Percentiles rank a stretch among this genome's conserved stretches.
Conservation (phyloP, 768 basidiomycete genomes). For the Tulasnella sp. region DNA sequence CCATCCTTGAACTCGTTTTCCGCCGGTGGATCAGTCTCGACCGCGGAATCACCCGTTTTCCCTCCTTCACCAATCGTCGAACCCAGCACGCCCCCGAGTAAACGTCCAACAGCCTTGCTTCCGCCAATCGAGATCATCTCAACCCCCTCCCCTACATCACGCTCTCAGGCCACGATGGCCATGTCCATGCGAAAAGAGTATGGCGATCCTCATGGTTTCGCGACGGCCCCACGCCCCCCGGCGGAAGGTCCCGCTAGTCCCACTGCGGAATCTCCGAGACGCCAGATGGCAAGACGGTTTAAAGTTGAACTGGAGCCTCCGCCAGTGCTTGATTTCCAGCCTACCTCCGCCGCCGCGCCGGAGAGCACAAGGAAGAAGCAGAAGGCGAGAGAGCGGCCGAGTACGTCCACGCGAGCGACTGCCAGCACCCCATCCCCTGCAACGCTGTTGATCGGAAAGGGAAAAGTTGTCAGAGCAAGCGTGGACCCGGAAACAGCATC, state of each 20-base stretch:
- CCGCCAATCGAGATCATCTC: slow-evolving; percentile 24
- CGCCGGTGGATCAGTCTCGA: slow-evolving; percentile 18
- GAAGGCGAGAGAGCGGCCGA: not conserved
- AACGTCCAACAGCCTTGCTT: slow-evolving; percentile 16
- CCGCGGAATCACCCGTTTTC: slow-evolving; percentile 17
- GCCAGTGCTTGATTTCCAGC: not conserved
- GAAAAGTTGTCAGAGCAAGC: slow-evolving; percentile 18
- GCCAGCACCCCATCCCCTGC: not conserved
- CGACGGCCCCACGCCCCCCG: slow-evolving; percentile 20
- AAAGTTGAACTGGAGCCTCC: slow-evolving; percentile 3
- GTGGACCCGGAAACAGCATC: slow-evolving; percentile 20
- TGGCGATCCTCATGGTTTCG: slow-evolving; percentile 25
- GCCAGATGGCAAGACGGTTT: slow-evolving; percentile 5
- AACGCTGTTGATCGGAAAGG: slow-evolving; percentile 18
- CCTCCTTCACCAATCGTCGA: slow-evolving; percentile 16
- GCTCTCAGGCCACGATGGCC: slow-evolving; percentile 14
- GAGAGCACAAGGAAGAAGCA: not conserved
- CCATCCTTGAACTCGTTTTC: slow-evolving; percentile 19
- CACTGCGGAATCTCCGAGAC: slow-evolving; percentile 21
- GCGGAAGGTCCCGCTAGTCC: slow-evolving; percentile 21
- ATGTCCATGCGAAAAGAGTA: slow-evolving; percentile 21
- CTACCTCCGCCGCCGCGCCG: not conserved
- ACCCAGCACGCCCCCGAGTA: slow-evolving; percentile 21
- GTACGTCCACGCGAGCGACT: not conserved
- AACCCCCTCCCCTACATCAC: slow-evolving; percentile 17